Percentiles rank a stretch among this genome's conserved stretches.
phyloP scores from a whole-genome alignment of 495 filamentous ascomycete genomes.

The Aspergillus nanangensis region DNA sequence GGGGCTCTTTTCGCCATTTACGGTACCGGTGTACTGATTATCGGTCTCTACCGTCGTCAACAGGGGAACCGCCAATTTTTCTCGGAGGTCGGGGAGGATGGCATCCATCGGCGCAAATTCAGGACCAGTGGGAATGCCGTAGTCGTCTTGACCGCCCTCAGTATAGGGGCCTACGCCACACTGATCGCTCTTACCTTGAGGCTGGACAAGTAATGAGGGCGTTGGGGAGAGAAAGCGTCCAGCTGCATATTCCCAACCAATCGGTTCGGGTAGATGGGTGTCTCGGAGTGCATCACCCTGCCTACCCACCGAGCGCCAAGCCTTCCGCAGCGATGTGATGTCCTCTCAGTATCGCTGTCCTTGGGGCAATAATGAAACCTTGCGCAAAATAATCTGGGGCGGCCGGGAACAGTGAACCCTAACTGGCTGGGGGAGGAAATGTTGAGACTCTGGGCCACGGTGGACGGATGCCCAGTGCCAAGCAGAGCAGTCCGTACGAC shows the following conservation, averaged over 20 bases:
- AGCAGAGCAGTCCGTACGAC: too few species aligned
- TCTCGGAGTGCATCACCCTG: too few species aligned
- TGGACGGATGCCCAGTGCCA: too few species aligned
- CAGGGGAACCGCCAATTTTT: constrained; percentile 95
- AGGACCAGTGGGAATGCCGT: constrained; percentile 80
- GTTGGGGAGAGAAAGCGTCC: too few species aligned
- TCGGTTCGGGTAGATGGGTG: too few species aligned
- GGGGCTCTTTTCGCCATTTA: constrained; percentile 90
- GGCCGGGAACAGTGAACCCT: too few species aligned
- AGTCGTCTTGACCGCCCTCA: constrained; percentile 75
- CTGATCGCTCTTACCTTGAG: constrained; percentile 71
- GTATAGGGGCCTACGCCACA: constrained; percentile 74
- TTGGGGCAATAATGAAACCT: too few species aligned
- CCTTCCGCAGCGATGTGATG: constrained; percentile 10
- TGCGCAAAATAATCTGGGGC: too few species aligned
- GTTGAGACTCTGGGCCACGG: too few species aligned
- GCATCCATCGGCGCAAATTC: constrained; percentile 69
- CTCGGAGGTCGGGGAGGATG: constrained; percentile 64
- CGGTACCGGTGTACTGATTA: constrained; percentile 76
- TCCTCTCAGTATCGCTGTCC: too few species aligned
- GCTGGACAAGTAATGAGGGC: constrained; percentile 38
- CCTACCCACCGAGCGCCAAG: constrained; percentile 40
- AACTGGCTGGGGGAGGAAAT: too few species aligned
- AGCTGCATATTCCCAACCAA: too few species aligned
- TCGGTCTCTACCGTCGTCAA: constrained; percentile 74